Conservation (phyloP, 306 rosid species). For the Rosa persica region DNA sequence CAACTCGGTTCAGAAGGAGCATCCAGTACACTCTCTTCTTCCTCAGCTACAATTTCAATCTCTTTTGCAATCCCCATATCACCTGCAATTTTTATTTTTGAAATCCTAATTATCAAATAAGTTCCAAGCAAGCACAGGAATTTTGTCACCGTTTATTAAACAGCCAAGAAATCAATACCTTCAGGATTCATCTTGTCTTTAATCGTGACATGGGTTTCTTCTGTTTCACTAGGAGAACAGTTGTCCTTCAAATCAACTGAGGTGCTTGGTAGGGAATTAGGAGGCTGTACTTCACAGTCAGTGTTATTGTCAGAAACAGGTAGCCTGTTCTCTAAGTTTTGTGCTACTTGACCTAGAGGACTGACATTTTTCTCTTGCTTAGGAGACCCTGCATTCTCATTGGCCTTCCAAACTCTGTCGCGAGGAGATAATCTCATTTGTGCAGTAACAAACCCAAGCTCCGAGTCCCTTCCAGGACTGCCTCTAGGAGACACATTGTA, state of each 20-base stretch:
- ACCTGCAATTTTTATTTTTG: constrained; percentile 41
- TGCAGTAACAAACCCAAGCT: constrained; percentile 60
- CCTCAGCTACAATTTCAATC: constrained; percentile 18
- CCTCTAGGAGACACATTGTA: constrained; percentile 64
- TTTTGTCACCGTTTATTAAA: constrained; percentile 12
- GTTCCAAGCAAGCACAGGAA: constrained; percentile 1
- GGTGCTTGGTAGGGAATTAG: constrained; percentile 33
- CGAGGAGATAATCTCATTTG: constrained; percentile 50
- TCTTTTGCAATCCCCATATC: constrained; percentile 36
- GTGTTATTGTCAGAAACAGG: constrained; percentile 37
- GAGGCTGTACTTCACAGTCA: constrained; percentile 38
- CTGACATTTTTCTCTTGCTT: constrained; percentile 29
- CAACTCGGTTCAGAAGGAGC: constrained; percentile 40
- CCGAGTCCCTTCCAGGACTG: constrained; percentile 81
- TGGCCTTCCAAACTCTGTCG: constrained; percentile 37
- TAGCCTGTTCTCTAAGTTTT: constrained; percentile 35
- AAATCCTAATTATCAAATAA: constrained; percentile 25
- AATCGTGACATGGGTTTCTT: constrained; percentile 30
- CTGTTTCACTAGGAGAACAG: constrained; percentile 26
- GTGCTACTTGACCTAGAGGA: constrained; percentile 39
- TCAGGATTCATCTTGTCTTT: constrained; percentile 46
- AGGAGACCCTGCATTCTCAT: constrained; percentile 41
- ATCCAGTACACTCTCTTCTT: constrained; percentile 42
- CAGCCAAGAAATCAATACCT: constrained; percentile 49
- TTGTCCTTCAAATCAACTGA: constrained; percentile 25